Evolutionary conservation across 106 monocot genomes (phyloP).

Genomic region (Posidonia australis): DNA sequence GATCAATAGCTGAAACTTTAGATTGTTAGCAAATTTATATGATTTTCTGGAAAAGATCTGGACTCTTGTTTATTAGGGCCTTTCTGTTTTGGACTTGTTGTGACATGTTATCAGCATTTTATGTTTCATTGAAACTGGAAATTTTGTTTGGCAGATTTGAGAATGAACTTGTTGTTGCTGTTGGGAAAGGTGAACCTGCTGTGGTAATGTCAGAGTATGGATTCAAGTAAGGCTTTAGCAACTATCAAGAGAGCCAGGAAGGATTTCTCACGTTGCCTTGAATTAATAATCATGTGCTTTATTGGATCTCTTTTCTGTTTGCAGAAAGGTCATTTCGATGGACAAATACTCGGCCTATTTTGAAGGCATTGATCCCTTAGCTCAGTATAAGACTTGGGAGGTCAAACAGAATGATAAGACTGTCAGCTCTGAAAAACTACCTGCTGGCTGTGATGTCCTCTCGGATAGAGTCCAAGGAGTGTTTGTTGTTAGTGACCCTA

Average conservation of each 20-base stretch:
- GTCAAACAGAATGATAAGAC: constrained; percentile 20
- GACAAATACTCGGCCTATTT: constrained; percentile 89
- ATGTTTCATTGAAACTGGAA: neutral
- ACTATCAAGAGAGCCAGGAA: neutral
- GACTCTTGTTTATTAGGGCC: neutral
- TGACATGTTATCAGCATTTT: neutral
- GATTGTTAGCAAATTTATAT: too few species aligned
- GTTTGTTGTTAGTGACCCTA: constrained; percentile 91
- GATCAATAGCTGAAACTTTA: neutral
- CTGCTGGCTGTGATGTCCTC: constrained; percentile 32
- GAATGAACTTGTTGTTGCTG: constrained; percentile 66
- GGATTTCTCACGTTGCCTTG: neutral
- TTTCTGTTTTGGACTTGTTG: neutral
- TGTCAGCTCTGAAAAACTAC: constrained; percentile 7
- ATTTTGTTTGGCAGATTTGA: constrained; percentile 44
- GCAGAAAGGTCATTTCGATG: constrained; percentile 91
- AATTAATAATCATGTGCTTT: neutral
- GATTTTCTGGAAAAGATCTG: too few species aligned
- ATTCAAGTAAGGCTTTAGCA: constrained; percentile 57
- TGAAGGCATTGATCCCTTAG: constrained; percentile 74
- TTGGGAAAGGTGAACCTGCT: constrained; percentile 94
- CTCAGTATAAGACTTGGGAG: constrained; percentile 56
- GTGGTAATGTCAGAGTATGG: constrained; percentile 89
- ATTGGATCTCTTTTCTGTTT: constrained; percentile 14
- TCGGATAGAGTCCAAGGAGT: constrained; percentile 65